These are phyloP conservation scores for Fonsecaea pedrosoi DNA, from an alignment of 2,329 filamentous ascomycete genomes.

Conservation along the genomic window DNA sequence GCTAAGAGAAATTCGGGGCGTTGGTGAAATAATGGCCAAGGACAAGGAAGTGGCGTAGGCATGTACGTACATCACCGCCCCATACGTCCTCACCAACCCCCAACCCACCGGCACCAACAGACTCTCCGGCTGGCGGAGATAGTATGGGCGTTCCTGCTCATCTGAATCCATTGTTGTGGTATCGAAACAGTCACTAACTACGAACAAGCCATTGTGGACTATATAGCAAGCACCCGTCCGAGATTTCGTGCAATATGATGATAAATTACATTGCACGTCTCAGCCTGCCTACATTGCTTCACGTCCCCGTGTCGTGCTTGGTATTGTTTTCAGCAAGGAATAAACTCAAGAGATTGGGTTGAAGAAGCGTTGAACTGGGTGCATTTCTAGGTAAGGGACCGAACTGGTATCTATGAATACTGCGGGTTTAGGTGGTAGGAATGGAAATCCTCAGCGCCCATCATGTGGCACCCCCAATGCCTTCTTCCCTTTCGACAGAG, in stretches of 20 bases:
- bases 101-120: background rate
- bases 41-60: background rate
- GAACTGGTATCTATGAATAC: too few relatives aligned
- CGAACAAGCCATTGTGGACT: background rate
- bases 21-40: background rate
- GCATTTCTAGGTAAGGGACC: too few relatives aligned
- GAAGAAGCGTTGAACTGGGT: too few relatives aligned
- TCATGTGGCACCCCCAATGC: too few relatives aligned
- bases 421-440: too few relatives aligned
- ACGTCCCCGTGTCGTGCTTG: constrained; percentile 4
- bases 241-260: too few relatives aligned
- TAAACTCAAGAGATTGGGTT: background rate
- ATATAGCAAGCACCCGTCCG: too few relatives aligned
- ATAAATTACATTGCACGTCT: background rate
- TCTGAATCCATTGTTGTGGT: too few relatives aligned
- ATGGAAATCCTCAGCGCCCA: too few relatives aligned
- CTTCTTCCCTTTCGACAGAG: background rate
- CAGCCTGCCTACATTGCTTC: constrained; percentile 7
- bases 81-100: background rate
- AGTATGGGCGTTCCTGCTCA: background rate
- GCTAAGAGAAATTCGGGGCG: background rate
- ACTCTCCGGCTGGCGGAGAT: background rate
- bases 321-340: constrained; percentile 10
- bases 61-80: background rate
- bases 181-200: too few relatives aligned